Conservation (phyloP, 164 flowering plant species). For the Dillenia turbinata region DNA sequence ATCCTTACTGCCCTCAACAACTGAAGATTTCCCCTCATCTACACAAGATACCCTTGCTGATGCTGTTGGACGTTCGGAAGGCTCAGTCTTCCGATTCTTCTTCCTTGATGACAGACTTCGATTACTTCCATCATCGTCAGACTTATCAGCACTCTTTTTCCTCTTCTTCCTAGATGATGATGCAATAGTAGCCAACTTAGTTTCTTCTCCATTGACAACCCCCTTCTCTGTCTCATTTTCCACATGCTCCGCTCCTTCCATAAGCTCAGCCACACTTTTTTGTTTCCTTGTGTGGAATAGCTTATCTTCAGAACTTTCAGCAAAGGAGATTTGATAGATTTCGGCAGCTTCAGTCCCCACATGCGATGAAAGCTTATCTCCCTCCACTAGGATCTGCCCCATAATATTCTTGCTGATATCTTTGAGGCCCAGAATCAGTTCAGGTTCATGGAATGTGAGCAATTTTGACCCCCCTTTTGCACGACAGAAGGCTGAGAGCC, state of each 20-base stretch:
- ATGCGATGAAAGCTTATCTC: slow-evolving; percentile 32
- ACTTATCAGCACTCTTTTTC: slow-evolving; percentile 11
- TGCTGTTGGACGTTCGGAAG: slow-evolving; percentile 10
- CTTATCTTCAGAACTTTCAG: slow-evolving; percentile 17
- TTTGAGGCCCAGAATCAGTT: slow-evolving; percentile 22
- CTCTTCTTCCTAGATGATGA: slow-evolving; percentile 19
- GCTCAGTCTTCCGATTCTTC: slow-evolving; percentile 8
- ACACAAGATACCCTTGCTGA: background rate
- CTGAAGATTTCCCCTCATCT: slow-evolving; percentile 10
- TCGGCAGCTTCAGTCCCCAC: slow-evolving; percentile 7
- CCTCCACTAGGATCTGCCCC: slow-evolving; percentile 21
- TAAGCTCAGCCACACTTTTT: slow-evolving; percentile 25
- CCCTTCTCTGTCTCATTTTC: slow-evolving; percentile 7
- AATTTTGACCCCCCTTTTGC: slow-evolving; percentile 40
- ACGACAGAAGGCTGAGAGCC: slow-evolving; percentile 46
- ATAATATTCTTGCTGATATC: slow-evolving; percentile 11
- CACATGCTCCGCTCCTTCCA: slow-evolving; percentile 13
- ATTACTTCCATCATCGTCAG: slow-evolving; percentile 9
- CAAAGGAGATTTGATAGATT: slow-evolving; percentile 1
- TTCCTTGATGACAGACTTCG: slow-evolving; percentile 6
- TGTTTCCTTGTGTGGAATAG: slow-evolving; percentile 45
- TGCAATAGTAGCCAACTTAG: background rate
- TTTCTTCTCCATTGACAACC: slow-evolving; percentile 12
- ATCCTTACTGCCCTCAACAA: slow-evolving; percentile 14
- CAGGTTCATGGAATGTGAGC: slow-evolving; percentile 35